Base-by-base conservation (phyloP, 2,329 filamentous ascomycete species). In the Colletotrichum kahawae region DNA sequence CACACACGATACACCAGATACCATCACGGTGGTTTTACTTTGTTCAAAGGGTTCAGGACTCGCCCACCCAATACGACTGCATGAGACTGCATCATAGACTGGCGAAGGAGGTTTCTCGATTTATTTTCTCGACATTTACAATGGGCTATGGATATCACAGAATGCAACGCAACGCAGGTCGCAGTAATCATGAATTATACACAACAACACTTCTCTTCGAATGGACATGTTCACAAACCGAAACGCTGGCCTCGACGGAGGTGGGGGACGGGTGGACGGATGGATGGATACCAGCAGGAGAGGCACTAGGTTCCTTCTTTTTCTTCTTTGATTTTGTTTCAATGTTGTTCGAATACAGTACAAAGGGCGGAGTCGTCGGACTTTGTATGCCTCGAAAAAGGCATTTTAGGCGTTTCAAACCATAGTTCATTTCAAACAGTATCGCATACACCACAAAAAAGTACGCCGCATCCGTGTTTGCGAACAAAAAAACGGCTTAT, bases 41-140 rank as follows among this genome's bases (percentile, higher is more conserved):
- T 73, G n/a, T 34, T 66, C 54, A 27, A 38, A 27, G 29, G 33
- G 36, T 3, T 33, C 24, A 9, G 56, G 57, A 4, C 10, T 72
- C n/a, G 24, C 43, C n/a, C n/a, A 54, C 18, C 56, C 43, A n/a
- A 48, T 54, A 74, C 59, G 65, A 74, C 54, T 57, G 71, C 74
- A 75, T 67, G 63, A 70, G 72, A 77, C 64, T 70, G 76, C 76
- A 77, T 77, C 70, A 77, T 77, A 77, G 71, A 77, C 71, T 71
- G 74, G 76, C 76, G 76, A 77, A 77, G 76, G 74, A 70, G 70
- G 76, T 29, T 65, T 36, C 48, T 36, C 10, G 21, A 33, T 31
- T 34, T 31, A 10, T 36, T 43, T 59, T 59, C 54, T 60, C 8
- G 38, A 31, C 24, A 34, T 29, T n/a, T 27, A 62, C 16, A 27